Evolutionary conservation across 164 flowering plant species (phyloP), one percentile per base, ranked within the genome.

Genomic region (Nymphaea colorata): DNA sequence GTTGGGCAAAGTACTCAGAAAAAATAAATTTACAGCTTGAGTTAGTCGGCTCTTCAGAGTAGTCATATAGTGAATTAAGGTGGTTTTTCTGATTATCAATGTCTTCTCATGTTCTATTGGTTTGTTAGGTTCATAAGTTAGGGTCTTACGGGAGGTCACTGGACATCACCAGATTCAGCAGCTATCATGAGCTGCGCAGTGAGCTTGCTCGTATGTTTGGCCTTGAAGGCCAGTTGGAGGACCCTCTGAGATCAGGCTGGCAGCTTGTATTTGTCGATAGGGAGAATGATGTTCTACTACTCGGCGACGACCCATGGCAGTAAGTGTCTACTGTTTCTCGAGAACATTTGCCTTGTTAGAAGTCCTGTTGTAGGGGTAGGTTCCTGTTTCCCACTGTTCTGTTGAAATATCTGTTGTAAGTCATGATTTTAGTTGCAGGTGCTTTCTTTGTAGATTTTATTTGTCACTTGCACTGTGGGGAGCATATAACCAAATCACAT

Each of bases 191-290:
- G 84, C 85, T 94, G 82, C 91, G 97, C 25, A 75, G 90, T 78
- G 97, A 88, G 75, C 93, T 94, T 43, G 97, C 86, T 69, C 88
- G 71, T 36, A 86, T 91, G 97, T 94, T 94, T 79, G 93, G 96
- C 79, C 87, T 94, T 66, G 93, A 88, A 81, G 97, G 95, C 82
- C 85, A 88, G 77, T 79, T 94, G 80, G 97, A 94, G 85, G 96
- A 94, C 86, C 93, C 95, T 61, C 66, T 82, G 88, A 94, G 99
- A 94, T 91, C 97, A 91, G 99, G 99, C 96, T 91, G 99, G 99
- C 96, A 94, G 97, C 99, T 94, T 91, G 97, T 94, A 88, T 94
- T 89, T 64, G 96, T 94, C 72, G 99, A 94, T 86, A 81, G 91
- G 82, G 99, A 94, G 91, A 90, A 90, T 73, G 96, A 94, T 75